These are phyloP conservation scores for Boletus subparvulus DNA, from an alignment of 768 basidiomycete genomes.

Conservation along the genomic window DNA sequence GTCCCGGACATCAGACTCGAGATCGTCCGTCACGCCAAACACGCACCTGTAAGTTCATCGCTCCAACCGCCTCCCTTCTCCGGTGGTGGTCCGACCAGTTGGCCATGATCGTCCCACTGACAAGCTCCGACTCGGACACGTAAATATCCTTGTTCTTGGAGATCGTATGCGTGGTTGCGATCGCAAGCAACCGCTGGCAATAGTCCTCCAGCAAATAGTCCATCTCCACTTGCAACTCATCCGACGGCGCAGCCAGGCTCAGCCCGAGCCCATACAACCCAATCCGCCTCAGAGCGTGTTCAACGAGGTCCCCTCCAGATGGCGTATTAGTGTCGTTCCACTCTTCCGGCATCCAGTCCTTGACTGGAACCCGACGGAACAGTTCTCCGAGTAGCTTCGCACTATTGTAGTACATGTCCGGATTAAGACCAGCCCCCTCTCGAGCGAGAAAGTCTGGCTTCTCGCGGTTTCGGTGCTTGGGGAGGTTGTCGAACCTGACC, in stretches of 20 bases:
- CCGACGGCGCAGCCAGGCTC: slow-evolving; percentile 19
- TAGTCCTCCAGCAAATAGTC: slow-evolving; percentile 37
- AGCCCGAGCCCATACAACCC: slow-evolving; percentile 36
- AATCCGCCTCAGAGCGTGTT: slow-evolving; percentile 23
- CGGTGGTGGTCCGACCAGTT: slow-evolving; percentile 44
- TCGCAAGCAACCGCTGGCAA: slow-evolving; percentile 31
- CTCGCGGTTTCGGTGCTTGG: slow-evolving; percentile 22
- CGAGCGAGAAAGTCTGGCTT: slow-evolving; percentile 47
- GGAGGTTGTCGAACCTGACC: slow-evolving; percentile 37
- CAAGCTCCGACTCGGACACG: slow-evolving; percentile 42
- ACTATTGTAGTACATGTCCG: slow-evolving; percentile 39
- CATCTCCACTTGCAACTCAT: slow-evolving; percentile 40
- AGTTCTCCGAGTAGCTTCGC: slow-evolving; percentile 43
- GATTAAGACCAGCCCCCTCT: slow-evolving; percentile 34
- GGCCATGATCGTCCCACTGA: slow-evolving; percentile 47
- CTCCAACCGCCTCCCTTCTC: slow-evolving; percentile 37
- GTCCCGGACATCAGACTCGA: slow-evolving; percentile 5
- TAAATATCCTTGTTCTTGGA: slow-evolving; percentile 36
- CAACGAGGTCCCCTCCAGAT: slow-evolving; percentile 29
- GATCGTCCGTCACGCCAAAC: neutral
- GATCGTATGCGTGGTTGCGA: slow-evolving; percentile 37
- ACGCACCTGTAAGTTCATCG: slow-evolving; percentile 47
- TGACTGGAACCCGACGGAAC: slow-evolving; percentile 44
- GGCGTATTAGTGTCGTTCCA: slow-evolving; percentile 20
- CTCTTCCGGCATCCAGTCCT: slow-evolving; percentile 31